phyloP scores from a whole-genome alignment of 2,329 filamentous ascomycete species.

The Monilinia fructigena region DNA sequence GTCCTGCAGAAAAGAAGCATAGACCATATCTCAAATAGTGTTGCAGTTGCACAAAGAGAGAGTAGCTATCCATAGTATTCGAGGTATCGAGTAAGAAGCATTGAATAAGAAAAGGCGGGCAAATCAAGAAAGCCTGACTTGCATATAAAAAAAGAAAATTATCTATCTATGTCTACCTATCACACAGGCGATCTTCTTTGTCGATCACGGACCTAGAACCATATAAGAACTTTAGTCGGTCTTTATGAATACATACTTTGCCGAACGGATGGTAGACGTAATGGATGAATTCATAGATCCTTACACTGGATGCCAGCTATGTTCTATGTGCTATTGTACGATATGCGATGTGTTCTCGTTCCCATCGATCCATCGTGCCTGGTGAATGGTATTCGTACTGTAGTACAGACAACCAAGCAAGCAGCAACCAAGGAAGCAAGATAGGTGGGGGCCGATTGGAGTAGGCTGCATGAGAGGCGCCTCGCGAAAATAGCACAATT shows the following conservation, averaged over 20 bases:
- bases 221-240: neutral
- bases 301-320: conserved; percentile 12
- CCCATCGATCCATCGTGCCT: conserved; percentile 14
- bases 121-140: conserved; percentile 7
- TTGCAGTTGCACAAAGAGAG: conserved; percentile 9
- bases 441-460: conserved; percentile 36
- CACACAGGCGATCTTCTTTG: conserved; percentile 8
- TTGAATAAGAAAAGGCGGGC: neutral
- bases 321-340: conserved; percentile 18
- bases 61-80: conserved; percentile 14
- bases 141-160: neutral
- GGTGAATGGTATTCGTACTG: conserved; percentile 14
- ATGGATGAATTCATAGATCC: conserved; percentile 11
- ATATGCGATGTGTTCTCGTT: conserved; percentile 14
- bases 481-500: conserved; percentile 39
- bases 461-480: conserved; percentile 38
- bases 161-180: conserved; percentile 2
- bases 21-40: conserved; percentile 17
- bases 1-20: conserved; percentile 23
- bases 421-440: conserved; percentile 27
- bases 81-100: conserved; percentile 16
- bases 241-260: neutral
- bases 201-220: conserved; percentile 10
- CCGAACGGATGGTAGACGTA: neutral
- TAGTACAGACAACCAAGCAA: conserved; percentile 13